These are phyloP conservation scores for Incumbomyces delicatus DNA, from an alignment of 2,329 filamentous ascomycete genomes.

Conservation along the genomic window DNA sequence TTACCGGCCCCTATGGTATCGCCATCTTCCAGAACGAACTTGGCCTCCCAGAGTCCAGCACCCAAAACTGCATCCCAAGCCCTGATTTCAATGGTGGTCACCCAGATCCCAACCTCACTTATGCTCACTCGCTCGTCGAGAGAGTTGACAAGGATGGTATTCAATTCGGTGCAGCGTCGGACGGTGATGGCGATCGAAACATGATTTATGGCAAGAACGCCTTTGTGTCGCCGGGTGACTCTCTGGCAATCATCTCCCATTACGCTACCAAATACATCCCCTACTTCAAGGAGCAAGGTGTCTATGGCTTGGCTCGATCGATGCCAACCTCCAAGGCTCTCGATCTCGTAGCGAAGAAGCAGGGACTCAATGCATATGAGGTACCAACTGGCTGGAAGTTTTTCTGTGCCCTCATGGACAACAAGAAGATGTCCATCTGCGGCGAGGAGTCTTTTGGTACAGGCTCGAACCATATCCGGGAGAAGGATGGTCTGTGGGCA, in stretches of 20 bases:
- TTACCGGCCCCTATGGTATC: constrained; percentile 88
- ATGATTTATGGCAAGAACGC: constrained; percentile 98
- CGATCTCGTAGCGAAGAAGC: constrained; percentile 89
- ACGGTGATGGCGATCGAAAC: constrained; percentile 97
- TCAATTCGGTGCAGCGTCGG: constrained; percentile 91
- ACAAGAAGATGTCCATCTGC: constrained; percentile 93
- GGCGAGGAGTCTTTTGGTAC: constrained; percentile 98
- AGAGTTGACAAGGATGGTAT: constrained; percentile 84
- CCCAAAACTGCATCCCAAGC: constrained; percentile 83
- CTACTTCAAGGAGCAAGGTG: constrained; percentile 95
- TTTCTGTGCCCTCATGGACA: constrained; percentile 93
- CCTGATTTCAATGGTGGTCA: constrained; percentile 96
- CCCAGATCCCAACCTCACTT: constrained; percentile 95
- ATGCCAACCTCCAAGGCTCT: constrained; percentile 97
- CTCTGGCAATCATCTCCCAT: constrained; percentile 94
- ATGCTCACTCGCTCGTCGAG: constrained; percentile 89
- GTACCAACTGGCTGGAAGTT: constrained; percentile 99
- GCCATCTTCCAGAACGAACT: constrained; percentile 94
- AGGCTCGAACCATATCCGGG: constrained; percentile 95
- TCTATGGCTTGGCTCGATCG: constrained; percentile 87
- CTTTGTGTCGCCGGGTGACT: constrained; percentile 96
- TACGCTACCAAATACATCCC: constrained; percentile 82
- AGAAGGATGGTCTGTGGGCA: constrained; percentile 98
- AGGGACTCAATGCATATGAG: constrained; percentile 85
- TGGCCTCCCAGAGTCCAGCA: constrained; percentile 64